Conservation (phyloP, 306 rosid species). For the Vicia faba region DNA sequence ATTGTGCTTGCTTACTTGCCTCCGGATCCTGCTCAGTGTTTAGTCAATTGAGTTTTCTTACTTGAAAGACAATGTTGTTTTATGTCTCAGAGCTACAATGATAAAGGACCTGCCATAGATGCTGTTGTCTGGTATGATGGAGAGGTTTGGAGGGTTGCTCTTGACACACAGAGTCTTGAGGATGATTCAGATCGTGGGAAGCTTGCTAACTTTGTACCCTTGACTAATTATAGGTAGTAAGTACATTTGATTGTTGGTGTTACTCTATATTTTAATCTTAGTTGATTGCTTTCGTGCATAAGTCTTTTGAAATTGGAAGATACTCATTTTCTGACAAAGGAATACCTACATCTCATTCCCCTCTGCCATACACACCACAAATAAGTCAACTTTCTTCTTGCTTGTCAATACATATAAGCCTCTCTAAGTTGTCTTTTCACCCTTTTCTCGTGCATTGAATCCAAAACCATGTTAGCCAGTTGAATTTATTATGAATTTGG, state of each 20-base stretch:
- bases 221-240: constrained; percentile 90
- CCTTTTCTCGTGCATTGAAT: constrained; percentile 11
- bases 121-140: constrained; percentile 97
- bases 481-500: constrained; percentile 29
- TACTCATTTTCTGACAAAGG: constrained; percentile 21
- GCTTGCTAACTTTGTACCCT: constrained; percentile 78
- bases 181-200: constrained; percentile 75
- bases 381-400: constrained; percentile 21
- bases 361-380: constrained; percentile 12
- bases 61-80: constrained; percentile 38
- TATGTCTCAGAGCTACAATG: constrained; percentile 70
- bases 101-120: constrained; percentile 92
- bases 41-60: constrained; percentile 23
- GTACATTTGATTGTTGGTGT: constrained; percentile 49
- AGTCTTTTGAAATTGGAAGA: constrained; percentile 14
- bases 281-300: constrained; percentile 22
- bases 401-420: constrained; percentile 18
- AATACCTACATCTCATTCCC: constrained; percentile 21
- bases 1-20: constrained; percentile 29
- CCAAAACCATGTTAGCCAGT: constrained; percentile 5
- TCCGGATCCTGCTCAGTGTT: neutral
- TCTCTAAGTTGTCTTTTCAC: constrained; percentile 24
- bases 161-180: constrained; percentile 84
- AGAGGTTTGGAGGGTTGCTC: constrained; percentile 94
- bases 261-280: constrained; percentile 22